A percentile compares a stretch with the other conserved stretches of the same genome.
phyloP scores from a whole-genome alignment of 768 basidiomycete species.

The Amanita rimosa region DNA sequence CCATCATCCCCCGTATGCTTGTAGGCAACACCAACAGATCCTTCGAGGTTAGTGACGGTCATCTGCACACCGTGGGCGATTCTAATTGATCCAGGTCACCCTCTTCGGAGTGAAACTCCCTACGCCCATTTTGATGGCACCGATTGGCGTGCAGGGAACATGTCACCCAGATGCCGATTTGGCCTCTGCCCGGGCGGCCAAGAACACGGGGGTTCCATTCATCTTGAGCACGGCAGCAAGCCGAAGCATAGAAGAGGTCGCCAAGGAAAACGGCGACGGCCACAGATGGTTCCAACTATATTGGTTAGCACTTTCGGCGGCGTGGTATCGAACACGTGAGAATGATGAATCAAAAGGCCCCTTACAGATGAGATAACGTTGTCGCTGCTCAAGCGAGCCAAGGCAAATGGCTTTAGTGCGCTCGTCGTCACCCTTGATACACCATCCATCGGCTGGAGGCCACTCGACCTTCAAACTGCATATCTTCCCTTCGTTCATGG shows the following conservation, averaged over 20 bases:
- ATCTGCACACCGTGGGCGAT: background rate
- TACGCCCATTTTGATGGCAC: constrained; percentile 54
- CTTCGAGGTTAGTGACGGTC: constrained; percentile 35
- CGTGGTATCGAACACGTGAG: too few relatives aligned
- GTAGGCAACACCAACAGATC: constrained; percentile 43
- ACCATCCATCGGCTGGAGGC: constrained; percentile 63
- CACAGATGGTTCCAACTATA: constrained; percentile 78
- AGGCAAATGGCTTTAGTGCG: constrained; percentile 51
- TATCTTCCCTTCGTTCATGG: constrained; percentile 63
- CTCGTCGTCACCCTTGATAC: constrained; percentile 78
- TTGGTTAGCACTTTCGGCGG: constrained; percentile 31
- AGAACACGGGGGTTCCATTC: constrained; percentile 50
- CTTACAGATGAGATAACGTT: constrained; percentile 43
- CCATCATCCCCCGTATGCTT: constrained; percentile 77
- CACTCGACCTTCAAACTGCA: constrained; percentile 53
- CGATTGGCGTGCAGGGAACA: constrained; percentile 73
- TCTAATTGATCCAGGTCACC: constrained; percentile 36
- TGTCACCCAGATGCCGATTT: constrained; percentile 63
- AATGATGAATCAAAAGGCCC: constrained; percentile 35
- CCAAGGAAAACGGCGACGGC: constrained; percentile 53
- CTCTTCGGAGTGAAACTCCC: constrained; percentile 58
- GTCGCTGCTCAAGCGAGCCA: constrained; percentile 57
- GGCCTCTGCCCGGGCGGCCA: constrained; percentile 56
- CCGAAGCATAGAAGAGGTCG: constrained; percentile 71
- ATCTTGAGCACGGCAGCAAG: constrained; percentile 69